These are phyloP conservation scores for Forsythia viridissima DNA, from an alignment of 257 asterid genomes.

Conservation along the genomic window DNA sequence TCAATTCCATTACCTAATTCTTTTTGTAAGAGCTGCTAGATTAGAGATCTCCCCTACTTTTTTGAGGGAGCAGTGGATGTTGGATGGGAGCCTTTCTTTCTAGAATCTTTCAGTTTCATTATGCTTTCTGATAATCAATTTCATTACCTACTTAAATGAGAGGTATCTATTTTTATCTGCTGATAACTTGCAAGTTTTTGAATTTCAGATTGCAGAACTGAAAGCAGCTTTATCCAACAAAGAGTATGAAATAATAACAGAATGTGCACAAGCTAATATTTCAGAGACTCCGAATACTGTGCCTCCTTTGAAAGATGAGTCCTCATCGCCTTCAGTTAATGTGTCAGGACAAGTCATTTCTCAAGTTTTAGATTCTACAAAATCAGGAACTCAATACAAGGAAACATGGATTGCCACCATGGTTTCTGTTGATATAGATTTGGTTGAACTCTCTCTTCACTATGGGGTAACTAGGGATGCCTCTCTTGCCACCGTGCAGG, in stretches of 20 bases:
- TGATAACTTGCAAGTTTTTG: constrained; percentile 17
- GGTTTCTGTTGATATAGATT: constrained; percentile 66
- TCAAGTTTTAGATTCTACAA: constrained; percentile 42
- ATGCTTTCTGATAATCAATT: neutral
- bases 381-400: constrained; percentile 45
- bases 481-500: constrained; percentile 94
- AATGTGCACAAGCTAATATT: constrained; percentile 82
- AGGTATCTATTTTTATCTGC: neutral
- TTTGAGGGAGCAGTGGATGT: neutral
- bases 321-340: constrained; percentile 43
- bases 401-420: constrained; percentile 62
- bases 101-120: neutral
- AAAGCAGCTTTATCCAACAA: constrained; percentile 92
- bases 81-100: neutral
- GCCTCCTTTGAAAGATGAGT: constrained; percentile 59
- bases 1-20: neutral
- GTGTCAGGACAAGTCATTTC: constrained; percentile 42
- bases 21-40: constrained; percentile 10
- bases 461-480: constrained; percentile 84
- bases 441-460: constrained; percentile 84
- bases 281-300: constrained; percentile 80
- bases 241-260: constrained; percentile 86
- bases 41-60: constrained; percentile 8
- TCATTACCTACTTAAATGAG: neutral
- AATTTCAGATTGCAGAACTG: constrained; percentile 77